Conservation (phyloP, 2,329 filamentous ascomycete genomes). For the Epichloe coenophiala region DNA sequence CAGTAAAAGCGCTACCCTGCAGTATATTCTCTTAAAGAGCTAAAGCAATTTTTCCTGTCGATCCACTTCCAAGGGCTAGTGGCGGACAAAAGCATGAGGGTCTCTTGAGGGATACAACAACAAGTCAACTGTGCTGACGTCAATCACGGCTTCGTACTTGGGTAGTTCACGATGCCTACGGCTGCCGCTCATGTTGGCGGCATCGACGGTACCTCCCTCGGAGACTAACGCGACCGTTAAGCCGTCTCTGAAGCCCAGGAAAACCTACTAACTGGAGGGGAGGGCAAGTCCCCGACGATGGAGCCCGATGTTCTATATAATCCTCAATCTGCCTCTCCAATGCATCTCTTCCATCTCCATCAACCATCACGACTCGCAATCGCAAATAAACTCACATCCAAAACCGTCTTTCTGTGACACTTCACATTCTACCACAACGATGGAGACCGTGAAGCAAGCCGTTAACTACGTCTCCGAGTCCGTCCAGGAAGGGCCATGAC, state of each 20-base stretch:
- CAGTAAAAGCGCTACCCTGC: too few species aligned
- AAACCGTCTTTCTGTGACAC: constrained; percentile 3
- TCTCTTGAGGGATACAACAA: too few species aligned
- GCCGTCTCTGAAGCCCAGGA: too few species aligned
- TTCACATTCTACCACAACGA: constrained; percentile 15
- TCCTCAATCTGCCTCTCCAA: neutral
- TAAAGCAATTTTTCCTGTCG: too few species aligned
- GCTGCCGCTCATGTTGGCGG: neutral
- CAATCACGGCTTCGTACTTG: too few species aligned
- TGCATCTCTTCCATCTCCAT: neutral
- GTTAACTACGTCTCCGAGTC: constrained; percentile 58
- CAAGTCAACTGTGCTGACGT: neutral
- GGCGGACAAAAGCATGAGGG: too few species aligned
- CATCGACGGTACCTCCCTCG: neutral
- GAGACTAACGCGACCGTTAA: too few species aligned
- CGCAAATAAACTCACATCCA: constrained; percentile 2
- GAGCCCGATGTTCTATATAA: constrained; percentile 1
- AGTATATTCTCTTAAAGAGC: too few species aligned
- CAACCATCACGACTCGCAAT: constrained; percentile 8
- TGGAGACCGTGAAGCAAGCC: constrained; percentile 44
- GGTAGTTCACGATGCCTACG: neutral
- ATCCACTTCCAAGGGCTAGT: neutral
- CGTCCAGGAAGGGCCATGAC: constrained; percentile 35
- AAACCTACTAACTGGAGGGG: neutral
- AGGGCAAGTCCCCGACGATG: neutral